These are phyloP conservation scores for Neofusicoccum umdonicola DNA, from an alignment of 2,329 filamentous ascomycete species.

Conservation along the genomic window DNA sequence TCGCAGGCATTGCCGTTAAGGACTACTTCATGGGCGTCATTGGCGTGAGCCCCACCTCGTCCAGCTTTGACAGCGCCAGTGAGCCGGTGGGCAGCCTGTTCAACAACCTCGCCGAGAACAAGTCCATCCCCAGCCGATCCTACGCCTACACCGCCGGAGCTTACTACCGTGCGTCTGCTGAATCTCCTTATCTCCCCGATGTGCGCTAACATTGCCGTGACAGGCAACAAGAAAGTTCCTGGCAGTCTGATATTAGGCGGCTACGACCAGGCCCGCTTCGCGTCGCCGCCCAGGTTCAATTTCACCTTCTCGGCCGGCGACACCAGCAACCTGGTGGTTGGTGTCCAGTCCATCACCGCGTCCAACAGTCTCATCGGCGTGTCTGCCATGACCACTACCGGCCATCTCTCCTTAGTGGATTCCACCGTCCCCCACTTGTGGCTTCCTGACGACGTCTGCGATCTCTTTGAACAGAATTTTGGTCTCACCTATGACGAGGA, in stretches of 20 bases:
- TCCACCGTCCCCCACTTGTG: slow-evolving; percentile 20
- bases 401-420: slow-evolving; percentile 22
- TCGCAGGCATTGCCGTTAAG: slow-evolving; percentile 30
- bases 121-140: slow-evolving; percentile 36
- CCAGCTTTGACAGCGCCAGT: slow-evolving; percentile 31
- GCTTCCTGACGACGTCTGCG: slow-evolving; percentile 35
- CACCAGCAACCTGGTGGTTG: slow-evolving; percentile 28
- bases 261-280: slow-evolving; percentile 42
- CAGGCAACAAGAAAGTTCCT: slow-evolving; percentile 28
- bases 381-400: slow-evolving; percentile 17
- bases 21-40: slow-evolving; percentile 28
- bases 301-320: slow-evolving; percentile 24
- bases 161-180: slow-evolving; percentile 26
- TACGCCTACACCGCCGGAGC: slow-evolving; percentile 39
- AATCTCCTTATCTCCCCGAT: neutral
- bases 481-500: slow-evolving; percentile 37
- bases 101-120: slow-evolving; percentile 28
- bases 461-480: slow-evolving; percentile 40
- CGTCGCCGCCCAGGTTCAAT: slow-evolving; percentile 25
- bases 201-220: neutral
- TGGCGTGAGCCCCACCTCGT: slow-evolving; percentile 21
- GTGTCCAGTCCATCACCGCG: slow-evolving; percentile 27
- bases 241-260: slow-evolving; percentile 42
- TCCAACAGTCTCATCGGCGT: slow-evolving; percentile 1
- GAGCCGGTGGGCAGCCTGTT: slow-evolving; percentile 29